A percentile compares a stretch with the other conserved stretches of the same genome.
Conservation (phyloP, 768 basidiomycete genomes). For the Boletus reticuloceps region DNA sequence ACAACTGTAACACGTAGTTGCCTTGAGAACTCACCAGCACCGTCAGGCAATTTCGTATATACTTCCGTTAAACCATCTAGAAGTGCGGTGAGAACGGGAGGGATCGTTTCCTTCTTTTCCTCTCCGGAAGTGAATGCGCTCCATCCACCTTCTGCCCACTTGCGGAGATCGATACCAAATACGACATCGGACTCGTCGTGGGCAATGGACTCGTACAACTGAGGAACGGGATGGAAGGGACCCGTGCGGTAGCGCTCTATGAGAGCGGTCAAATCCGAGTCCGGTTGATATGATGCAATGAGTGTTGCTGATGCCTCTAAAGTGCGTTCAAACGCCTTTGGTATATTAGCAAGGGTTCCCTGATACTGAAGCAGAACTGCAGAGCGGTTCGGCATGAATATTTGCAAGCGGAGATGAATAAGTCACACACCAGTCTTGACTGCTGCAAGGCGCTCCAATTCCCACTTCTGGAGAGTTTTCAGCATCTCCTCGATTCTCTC, state of each 20-base stretch:
- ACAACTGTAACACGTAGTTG: neutral
- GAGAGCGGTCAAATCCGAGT: constrained; percentile 79
- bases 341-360: constrained; percentile 70
- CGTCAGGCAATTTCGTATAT: constrained; percentile 58
- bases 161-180: constrained; percentile 89
- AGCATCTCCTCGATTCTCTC: constrained; percentile 82
- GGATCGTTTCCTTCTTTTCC: constrained; percentile 61
- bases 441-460: constrained; percentile 75
- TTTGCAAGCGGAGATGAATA: neutral
- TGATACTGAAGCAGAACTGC: constrained; percentile 85
- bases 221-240: constrained; percentile 83
- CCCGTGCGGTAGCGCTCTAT: constrained; percentile 94
- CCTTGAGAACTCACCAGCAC: constrained; percentile 50
- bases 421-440: constrained; percentile 71
- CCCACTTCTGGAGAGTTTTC: constrained; percentile 81
- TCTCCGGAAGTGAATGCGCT: constrained; percentile 51
- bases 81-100: constrained; percentile 70
- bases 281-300: constrained; percentile 83
- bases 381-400: neutral
- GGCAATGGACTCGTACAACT: constrained; percentile 81
- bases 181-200: constrained; percentile 84
- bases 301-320: constrained; percentile 71
- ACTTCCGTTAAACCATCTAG: constrained; percentile 60
- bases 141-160: constrained; percentile 88
- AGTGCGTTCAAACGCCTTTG: constrained; percentile 61